Base-by-base conservation (phyloP, 257 asterid genomes). In the Solanum phureja region DNA sequence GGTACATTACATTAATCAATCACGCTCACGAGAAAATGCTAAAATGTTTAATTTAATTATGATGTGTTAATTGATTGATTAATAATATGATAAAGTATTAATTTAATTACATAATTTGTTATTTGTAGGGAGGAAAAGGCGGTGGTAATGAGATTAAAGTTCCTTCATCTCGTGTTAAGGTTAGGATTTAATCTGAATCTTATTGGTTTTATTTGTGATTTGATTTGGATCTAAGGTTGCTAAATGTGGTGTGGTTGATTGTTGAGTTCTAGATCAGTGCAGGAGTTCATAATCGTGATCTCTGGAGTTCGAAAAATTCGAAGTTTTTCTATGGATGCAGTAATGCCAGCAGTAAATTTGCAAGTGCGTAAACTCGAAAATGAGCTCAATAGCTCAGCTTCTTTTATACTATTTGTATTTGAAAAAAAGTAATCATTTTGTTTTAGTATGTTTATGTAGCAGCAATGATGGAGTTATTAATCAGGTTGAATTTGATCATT, bases 281-380 rank as follows among this genome's bases (percentile, higher is more conserved):
- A 88, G 88, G 88, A 69, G 91, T 92, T 89, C 87, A 77, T 91
- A 90, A 85, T 89, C 96, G 91, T 52, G 96, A 95, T 94, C 95
- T 97, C 56, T 97, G 99, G 99, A 94, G 92, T 66, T 91, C 97
- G 34, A 94, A 89, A 87, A 91, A 95, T 86, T 94, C 98, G 1
- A 87, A 90, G 82, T 90, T 94, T 88, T 97, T 88, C 91, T 87
- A 86, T 74, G 83, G 83, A 37, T 74, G 83, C 52, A 93, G 99
- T 92, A 94, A 94, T 88, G 90, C 98, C 87, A 94, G 95, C 92
- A 86, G 74, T 77, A 93, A 93, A 87, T 97, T 93, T 90, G 87
- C 96, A 85, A 93, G 99, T 97, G 73, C 37, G 98, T 93, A 14
- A 62, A 35, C 89, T 76, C 68, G 44, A 44, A 83, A 69, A 37